Evolutionary conservation across 2,329 filamentous ascomycete species (phyloP).

Genomic region (Exophiala oligosperma): DNA sequence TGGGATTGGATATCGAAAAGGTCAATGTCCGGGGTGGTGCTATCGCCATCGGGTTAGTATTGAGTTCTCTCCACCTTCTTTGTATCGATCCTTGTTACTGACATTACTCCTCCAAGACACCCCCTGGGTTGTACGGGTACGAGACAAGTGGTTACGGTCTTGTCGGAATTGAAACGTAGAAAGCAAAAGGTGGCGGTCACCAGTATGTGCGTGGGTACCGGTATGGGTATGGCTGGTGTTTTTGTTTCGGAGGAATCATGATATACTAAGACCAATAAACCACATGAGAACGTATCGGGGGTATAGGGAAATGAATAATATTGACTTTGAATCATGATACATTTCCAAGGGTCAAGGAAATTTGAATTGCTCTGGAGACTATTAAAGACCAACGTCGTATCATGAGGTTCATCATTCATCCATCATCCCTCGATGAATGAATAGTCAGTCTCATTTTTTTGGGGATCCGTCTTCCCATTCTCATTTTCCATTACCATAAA

Average conservation of each 20-base stretch:
- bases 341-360: too few relatives aligned
- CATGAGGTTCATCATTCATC: too few relatives aligned
- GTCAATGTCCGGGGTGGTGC: slow-evolving; percentile 97
- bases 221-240: slow-evolving; percentile 80
- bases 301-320: too few relatives aligned
- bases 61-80: slow-evolving; percentile 79
- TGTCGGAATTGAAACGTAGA: slow-evolving; percentile 84
- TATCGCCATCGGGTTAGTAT: slow-evolving; percentile 48
- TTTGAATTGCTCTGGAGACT: too few relatives aligned
- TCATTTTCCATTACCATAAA: slow-evolving; percentile 8
- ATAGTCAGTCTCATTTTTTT: too few relatives aligned
- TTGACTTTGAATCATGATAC: too few relatives aligned
- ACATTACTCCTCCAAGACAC: slow-evolving; percentile 73
- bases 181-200: slow-evolving; percentile 85
- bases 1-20: slow-evolving; percentile 79
- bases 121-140: slow-evolving; percentile 93
- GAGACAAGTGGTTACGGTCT: slow-evolving; percentile 85
- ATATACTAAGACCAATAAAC: not conserved
- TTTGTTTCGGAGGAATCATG: slow-evolving; percentile 65
- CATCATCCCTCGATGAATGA: too few relatives aligned
- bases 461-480: not conserved
- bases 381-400: too few relatives aligned
- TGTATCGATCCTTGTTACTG: slow-evolving; percentile 72
- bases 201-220: slow-evolving; percentile 92
- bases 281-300: too few relatives aligned